Percentiles rank a stretch among this genome's conserved stretches.
Evolutionary conservation across 225 moss, liverwort and hornwort species (phyloP).

Genomic region (Lunularia cruciata): DNA sequence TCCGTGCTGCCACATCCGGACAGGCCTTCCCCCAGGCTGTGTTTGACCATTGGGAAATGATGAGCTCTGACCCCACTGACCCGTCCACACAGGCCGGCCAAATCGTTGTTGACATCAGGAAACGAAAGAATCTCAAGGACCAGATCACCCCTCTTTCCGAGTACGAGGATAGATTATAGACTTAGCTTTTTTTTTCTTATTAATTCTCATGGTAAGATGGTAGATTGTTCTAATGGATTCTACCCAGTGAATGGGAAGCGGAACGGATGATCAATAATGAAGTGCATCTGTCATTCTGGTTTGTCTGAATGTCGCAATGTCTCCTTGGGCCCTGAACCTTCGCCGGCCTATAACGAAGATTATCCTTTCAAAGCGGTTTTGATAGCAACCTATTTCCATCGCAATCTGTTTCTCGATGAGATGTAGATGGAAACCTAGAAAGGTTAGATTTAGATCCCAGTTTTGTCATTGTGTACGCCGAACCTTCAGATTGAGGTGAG

Average conservation of each 20-base stretch:
- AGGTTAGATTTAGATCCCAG: slow-evolving; percentile 14
- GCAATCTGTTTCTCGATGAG: slow-evolving; percentile 4
- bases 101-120: slow-evolving; percentile 36
- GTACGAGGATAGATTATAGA: slow-evolving; percentile 36
- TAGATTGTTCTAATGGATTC: slow-evolving; percentile 4
- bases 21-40: slow-evolving; percentile 54
- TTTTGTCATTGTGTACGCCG: slow-evolving; percentile 23
- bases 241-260: slow-evolving; percentile 8
- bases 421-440: slow-evolving; percentile 18
- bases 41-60: slow-evolving; percentile 55
- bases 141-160: slow-evolving; percentile 40
- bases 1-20: slow-evolving; percentile 48
- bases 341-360: slow-evolving; percentile 9
- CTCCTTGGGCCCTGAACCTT: not conserved
- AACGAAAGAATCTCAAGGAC: slow-evolving; percentile 41
- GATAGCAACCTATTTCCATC: not conserved
- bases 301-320: slow-evolving; percentile 13
- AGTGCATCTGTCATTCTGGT: slow-evolving; percentile 13
- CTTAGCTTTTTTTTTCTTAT: not conserved
- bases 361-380: slow-evolving; percentile 3
- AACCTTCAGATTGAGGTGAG: slow-evolving; percentile 17
- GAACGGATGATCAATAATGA: slow-evolving; percentile 17
- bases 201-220: not conserved
- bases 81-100: slow-evolving; percentile 11
- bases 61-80: slow-evolving; percentile 40